These are phyloP conservation scores for Marchantia paleacea DNA, from an alignment of 225 moss, liverwort and hornwort genomes.

Conservation along the genomic window DNA sequence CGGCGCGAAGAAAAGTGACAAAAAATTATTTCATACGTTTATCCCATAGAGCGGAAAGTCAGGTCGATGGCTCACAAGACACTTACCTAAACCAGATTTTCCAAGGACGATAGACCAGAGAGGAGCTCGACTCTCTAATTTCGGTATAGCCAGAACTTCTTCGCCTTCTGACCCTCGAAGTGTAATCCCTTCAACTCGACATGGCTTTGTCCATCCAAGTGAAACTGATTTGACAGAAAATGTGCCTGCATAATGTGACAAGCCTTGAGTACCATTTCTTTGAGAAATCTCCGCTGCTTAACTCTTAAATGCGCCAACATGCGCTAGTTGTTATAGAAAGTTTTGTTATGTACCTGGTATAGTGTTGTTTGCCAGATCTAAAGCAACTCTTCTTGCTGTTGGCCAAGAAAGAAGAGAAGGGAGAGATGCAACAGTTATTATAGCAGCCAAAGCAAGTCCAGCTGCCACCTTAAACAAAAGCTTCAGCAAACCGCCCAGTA, in stretches of 20 bases:
- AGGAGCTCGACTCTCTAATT: conserved; percentile 69
- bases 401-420: conserved; percentile 74
- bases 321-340: neutral
- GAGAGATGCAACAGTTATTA: conserved; percentile 51
- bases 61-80: neutral
- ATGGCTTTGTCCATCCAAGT: conserved; percentile 81
- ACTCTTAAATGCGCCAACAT: neutral
- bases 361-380: conserved; percentile 57
- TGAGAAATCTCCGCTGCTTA: neutral
- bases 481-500: conserved; percentile 49
- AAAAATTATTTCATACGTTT: too few species aligned
- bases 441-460: conserved; percentile 53
- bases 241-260: conserved; percentile 50
- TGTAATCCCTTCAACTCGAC: conserved; percentile 61
- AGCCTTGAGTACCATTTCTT: neutral
- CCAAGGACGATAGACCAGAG: conserved; percentile 78
- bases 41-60: too few species aligned
- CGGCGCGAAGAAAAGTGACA: too few species aligned
- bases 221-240: conserved; percentile 54
- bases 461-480: conserved; percentile 51
- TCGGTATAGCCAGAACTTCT: conserved; percentile 57
- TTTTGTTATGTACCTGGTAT: conserved; percentile 66
- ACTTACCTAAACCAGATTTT: conserved; percentile 67
- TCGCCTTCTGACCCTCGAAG: conserved; percentile 70
- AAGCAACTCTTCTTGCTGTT: conserved; percentile 49